phyloP scores from a whole-genome alignment of 768 basidiomycete genomes.

The Leccinum aurantiacum region DNA sequence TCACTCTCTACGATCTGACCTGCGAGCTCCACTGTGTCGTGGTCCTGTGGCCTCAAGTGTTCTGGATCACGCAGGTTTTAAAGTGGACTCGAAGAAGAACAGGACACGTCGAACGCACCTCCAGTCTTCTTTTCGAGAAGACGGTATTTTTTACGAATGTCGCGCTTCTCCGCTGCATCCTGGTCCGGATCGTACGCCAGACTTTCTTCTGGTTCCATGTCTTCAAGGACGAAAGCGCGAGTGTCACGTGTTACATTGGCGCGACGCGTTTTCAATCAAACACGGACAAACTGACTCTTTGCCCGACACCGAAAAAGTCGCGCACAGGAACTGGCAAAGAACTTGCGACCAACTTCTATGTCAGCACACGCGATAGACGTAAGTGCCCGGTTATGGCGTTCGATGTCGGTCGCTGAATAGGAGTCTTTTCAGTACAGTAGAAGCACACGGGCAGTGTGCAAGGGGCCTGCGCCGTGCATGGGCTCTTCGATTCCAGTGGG shows the following conservation, averaged over 20 bases:
- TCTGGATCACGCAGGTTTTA: constrained; percentile 28
- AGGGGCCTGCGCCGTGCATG: constrained; percentile 60
- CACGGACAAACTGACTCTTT: constrained; percentile 13
- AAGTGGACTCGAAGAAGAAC: not conserved
- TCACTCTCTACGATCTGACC: constrained; percentile 55
- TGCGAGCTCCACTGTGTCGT: constrained; percentile 55
- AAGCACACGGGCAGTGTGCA: constrained; percentile 67
- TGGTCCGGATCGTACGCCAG: constrained; percentile 81
- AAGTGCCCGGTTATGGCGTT: constrained; percentile 3
- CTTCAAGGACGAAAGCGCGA: not conserved
- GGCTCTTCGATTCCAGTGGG: constrained; percentile 54
- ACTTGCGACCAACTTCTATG: constrained; percentile 6
- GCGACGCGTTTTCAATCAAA: constrained; percentile 27
- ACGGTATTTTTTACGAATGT: constrained; percentile 72
- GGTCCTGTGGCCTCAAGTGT: constrained; percentile 53
- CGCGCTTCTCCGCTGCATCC: constrained; percentile 76
- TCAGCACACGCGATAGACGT: constrained; percentile 34
- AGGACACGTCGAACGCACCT: constrained; percentile 42
- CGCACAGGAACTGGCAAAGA: not conserved
- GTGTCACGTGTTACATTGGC: constrained; percentile 21
- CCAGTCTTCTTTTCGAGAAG: constrained; percentile 60
- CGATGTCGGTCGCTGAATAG: constrained; percentile 7
- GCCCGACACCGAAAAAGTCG: not conserved
- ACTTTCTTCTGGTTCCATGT: constrained; percentile 30
- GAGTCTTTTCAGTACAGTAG: constrained; percentile 61